A percentile compares a stretch with the other conserved stretches of the same genome.
Evolutionary conservation across 129 eudicot genomes (phyloP).

Genomic region (Cynara cardunculus): DNA sequence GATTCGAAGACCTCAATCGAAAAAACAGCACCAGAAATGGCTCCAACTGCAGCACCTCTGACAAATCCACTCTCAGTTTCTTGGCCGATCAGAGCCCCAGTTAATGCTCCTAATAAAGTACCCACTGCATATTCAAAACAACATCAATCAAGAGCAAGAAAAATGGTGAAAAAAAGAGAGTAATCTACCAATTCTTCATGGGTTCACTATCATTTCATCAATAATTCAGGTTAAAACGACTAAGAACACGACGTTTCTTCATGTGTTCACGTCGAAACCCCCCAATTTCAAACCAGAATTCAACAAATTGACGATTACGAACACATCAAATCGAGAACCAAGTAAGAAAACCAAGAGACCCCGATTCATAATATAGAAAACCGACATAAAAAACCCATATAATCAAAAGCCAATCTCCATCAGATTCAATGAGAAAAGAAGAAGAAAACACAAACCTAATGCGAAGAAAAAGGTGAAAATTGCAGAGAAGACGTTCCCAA

Average conservation of each 20-base stretch:
- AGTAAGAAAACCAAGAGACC: conserved; percentile 5
- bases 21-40: conserved; percentile 98
- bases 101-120: conserved; percentile 87
- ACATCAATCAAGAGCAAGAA: conserved; percentile 11
- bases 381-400: conserved; percentile 11
- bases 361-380: conserved; percentile 9
- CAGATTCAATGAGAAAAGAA: not conserved
- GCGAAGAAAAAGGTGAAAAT: conserved; percentile 96
- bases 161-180: not conserved
- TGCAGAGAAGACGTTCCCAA: conserved; percentile 85
- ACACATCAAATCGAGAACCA: not conserved
- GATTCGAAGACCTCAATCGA: conserved; percentile 96
- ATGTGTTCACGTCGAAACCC: not conserved
- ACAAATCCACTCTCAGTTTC: conserved; percentile 98
- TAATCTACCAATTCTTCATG: not conserved
- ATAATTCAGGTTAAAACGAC: not conserved
- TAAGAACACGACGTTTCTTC: conserved; percentile 1
- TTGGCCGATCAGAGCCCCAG: conserved; percentile 97
- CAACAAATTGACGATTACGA: not conserved
- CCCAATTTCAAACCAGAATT: conserved; percentile 4
- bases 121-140: conserved; percentile 64
- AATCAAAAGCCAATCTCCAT: not conserved
- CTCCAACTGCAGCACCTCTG: conserved; percentile 98
- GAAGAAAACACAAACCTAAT: conserved; percentile 43
- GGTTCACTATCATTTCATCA: not conserved